Conservation (phyloP, 1,284 basidiomycete species). For the Microbotryomycetes sp. region DNA sequence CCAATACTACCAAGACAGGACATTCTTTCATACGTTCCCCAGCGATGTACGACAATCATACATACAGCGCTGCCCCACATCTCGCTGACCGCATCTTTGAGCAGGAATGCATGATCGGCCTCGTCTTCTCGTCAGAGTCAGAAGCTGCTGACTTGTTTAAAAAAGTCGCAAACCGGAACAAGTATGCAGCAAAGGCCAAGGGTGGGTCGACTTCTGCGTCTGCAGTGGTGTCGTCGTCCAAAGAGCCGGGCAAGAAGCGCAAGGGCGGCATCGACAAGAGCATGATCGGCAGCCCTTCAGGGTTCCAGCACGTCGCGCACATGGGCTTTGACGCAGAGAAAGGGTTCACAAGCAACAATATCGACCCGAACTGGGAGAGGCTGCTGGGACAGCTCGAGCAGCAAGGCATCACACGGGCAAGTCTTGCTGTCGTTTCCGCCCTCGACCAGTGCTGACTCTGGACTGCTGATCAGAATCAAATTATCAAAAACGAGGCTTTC, state of each 20-base stretch:
- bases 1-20: constrained; percentile 75
- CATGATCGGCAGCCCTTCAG: constrained; percentile 72
- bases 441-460: not conserved
- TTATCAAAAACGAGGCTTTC: constrained; percentile 29
- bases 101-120: constrained; percentile 77
- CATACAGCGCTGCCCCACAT: not conserved
- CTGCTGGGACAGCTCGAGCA: constrained; percentile 64
- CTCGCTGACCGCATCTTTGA: constrained; percentile 2
- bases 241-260: constrained; percentile 47
- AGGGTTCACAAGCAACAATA: constrained; percentile 76
- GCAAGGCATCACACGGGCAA: constrained; percentile 54
- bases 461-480: constrained; percentile 16
- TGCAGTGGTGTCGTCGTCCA: constrained; percentile 47
- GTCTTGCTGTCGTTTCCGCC: not conserved
- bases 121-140: constrained; percentile 80
- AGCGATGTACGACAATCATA: constrained; percentile 63
- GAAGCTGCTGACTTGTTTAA: constrained; percentile 87
- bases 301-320: constrained; percentile 83
- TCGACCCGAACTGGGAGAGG: constrained; percentile 87
- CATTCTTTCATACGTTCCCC: constrained; percentile 88
- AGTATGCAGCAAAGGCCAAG: constrained; percentile 52
- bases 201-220: constrained; percentile 3
- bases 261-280: constrained; percentile 78
- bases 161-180: constrained; percentile 64
- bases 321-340: constrained; percentile 87